Base-by-base conservation (phyloP, 345 rosid genomes). In the Reutealis trisperma region DNA sequence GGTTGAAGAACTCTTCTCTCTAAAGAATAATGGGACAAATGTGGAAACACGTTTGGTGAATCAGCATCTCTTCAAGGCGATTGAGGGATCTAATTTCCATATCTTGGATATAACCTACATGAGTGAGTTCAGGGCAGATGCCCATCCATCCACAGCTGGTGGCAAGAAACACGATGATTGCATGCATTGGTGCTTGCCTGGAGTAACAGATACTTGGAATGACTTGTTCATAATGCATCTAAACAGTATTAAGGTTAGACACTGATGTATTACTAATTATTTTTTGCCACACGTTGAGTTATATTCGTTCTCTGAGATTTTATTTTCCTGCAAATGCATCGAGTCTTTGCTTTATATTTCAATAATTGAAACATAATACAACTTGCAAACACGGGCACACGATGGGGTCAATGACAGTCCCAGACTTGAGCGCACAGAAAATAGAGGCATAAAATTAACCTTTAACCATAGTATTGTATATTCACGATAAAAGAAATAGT, bases 171-270 rank as follows among this genome's bases (percentile, higher is more conserved):
- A 91, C 0, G 87, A 91, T 16, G 98, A 95, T 72, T 93, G 98
- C 82, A 93, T 95, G 99, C 98, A 93, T 78, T 95, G 98, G 97
- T 95, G 99, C 88, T 87, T 95, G 67, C 99, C 99, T 0, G 97
- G 99, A 44, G 77, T 92, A 21, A 87, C 97, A 0, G 97, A 95
- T 68, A 89, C 90, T 54, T 95, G 99, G 97, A 93, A 89, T 22
- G 98, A 95, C 79, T 75, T 95, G 64, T 83, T 95, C 32, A 74
- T 83, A 3, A 81, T 86, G 32, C 78, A 84, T 61, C 51, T 90
- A 18, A 78, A 74, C 65, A 65, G 49, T 42, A 71, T 81, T 30
- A 83, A 83, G 81, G 25, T 18, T 60, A 73, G 18, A 68, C 75
- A 73, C 70, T 80, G 79, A 81, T 58, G 71, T 45, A 45, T 21